Conservation (phyloP, 768 basidiomycete genomes). For the Sarcodon aspratus region DNA sequence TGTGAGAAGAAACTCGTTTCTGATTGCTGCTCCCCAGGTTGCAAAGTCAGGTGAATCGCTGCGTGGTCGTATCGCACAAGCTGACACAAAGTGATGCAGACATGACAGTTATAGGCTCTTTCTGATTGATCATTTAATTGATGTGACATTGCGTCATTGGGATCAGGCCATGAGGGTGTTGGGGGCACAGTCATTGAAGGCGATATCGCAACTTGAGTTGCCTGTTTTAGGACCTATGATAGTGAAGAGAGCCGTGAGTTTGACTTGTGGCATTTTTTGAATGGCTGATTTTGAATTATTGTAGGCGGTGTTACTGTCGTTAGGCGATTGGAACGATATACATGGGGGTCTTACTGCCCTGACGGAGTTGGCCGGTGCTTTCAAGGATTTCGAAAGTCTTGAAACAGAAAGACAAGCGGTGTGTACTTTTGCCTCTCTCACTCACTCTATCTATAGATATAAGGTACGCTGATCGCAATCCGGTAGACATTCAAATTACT, state of each 20-base stretch:
- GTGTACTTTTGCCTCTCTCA: not conserved
- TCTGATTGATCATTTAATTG: constrained; percentile 63
- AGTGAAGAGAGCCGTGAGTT: constrained; percentile 40
- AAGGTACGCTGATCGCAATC: too few species aligned
- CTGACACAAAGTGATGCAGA: constrained; percentile 28
- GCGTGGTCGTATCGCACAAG: constrained; percentile 4
- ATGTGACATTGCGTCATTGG: constrained; percentile 81
- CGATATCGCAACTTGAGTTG: constrained; percentile 55
- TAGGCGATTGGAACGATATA: constrained; percentile 56
- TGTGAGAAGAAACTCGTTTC: constrained; percentile 71
- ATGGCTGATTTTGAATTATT: constrained; percentile 4
- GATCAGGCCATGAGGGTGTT: constrained; percentile 70
- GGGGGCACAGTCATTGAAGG: constrained; percentile 63
- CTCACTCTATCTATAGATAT: too few species aligned
- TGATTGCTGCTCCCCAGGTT: constrained; percentile 77
- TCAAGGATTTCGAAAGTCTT: constrained; percentile 8
- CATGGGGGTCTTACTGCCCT: constrained; percentile 78
- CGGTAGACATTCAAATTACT: too few species aligned
- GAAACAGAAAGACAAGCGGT: constrained; percentile 25
- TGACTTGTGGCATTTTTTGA: constrained; percentile 4
- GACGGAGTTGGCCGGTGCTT: constrained; percentile 60
- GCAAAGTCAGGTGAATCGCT: constrained; percentile 53
- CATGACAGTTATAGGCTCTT: constrained; percentile 63
- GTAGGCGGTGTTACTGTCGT: constrained; percentile 46
- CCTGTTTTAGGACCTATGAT: constrained; percentile 36